phyloP scores from a whole-genome alignment of 1,284 basidiomycete genomes.

The Rhodotorula sp. region DNA sequence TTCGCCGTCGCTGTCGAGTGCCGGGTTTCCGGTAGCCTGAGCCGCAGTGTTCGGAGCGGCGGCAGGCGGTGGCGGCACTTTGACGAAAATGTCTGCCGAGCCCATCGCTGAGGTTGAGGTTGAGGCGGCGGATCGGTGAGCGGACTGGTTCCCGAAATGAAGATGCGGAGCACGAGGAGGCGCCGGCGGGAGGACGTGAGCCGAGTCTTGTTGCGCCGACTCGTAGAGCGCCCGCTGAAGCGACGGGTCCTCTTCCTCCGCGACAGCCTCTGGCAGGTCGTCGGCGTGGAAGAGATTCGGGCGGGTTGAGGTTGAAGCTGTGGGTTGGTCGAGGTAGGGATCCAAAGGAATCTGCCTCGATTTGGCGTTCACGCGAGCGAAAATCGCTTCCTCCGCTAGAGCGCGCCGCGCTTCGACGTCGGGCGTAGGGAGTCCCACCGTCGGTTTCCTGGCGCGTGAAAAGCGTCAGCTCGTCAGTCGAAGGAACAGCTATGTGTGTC shows the following conservation, averaged over 20 bases:
- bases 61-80: background rate
- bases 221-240: constrained; percentile 25
- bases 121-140: background rate
- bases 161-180: background rate
- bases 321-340: constrained; percentile 32
- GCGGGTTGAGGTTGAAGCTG: background rate
- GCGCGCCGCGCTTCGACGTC: constrained; percentile 27
- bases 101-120: background rate
- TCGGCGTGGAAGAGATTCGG: background rate
- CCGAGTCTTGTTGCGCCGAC: constrained; percentile 10
- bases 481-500: too few species aligned
- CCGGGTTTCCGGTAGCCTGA: background rate
- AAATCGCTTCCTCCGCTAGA: constrained; percentile 31
- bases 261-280: background rate
- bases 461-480: too few species aligned
- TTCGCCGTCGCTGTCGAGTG: constrained; percentile 25
- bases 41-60: background rate
- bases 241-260: constrained; percentile 17
- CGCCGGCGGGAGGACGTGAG: background rate
- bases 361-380: constrained; percentile 16
- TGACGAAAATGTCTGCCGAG: background rate
- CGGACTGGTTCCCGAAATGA: background rate
- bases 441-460: background rate
- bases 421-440: constrained; percentile 15
- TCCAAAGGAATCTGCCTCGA: constrained; percentile 1